phyloP scores from a whole-genome alignment of 2,329 filamentous ascomycete species.

The Fusarium haematococcum region DNA sequence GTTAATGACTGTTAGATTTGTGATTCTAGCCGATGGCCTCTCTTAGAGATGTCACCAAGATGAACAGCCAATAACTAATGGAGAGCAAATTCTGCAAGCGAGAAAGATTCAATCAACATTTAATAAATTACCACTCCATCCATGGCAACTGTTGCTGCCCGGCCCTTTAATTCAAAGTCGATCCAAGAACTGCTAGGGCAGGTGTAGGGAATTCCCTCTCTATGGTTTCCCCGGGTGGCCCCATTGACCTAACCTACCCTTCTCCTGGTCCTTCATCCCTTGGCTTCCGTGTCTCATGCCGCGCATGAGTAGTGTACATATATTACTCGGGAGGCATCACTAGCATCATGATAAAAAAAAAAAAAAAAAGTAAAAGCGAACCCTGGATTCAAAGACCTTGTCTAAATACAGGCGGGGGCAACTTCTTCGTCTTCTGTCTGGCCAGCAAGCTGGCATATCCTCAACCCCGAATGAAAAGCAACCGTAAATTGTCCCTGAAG shows the following conservation, averaged over 20 bases:
- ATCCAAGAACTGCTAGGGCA: neutral
- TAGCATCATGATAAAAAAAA: neutral
- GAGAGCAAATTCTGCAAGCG: neutral
- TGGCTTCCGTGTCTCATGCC: too few species aligned
- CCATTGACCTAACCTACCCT: neutral
- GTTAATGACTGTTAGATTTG: neutral
- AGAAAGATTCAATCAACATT: neutral
- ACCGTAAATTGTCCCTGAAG: slow-evolving; percentile 39
- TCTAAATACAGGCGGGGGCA: slow-evolving; percentile 40
- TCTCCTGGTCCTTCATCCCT: too few species aligned
- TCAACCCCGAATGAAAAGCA: slow-evolving; percentile 29
- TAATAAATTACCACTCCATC: neutral
- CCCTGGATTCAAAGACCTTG: slow-evolving; percentile 36
- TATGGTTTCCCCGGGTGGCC: neutral
- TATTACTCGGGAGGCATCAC: neutral
- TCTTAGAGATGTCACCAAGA: neutral
- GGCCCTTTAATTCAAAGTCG: neutral
- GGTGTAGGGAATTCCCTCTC: neutral
- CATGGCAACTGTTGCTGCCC: neutral
- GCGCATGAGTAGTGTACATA: too few species aligned
- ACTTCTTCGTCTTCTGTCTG: slow-evolving; percentile 24
- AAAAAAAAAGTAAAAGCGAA: slow-evolving; percentile 18
- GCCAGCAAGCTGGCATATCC: slow-evolving; percentile 34
- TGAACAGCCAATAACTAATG: neutral
- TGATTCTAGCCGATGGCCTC: neutral